Conservation (phyloP, 805 yeast species). For the Starmerella sp. region DNA sequence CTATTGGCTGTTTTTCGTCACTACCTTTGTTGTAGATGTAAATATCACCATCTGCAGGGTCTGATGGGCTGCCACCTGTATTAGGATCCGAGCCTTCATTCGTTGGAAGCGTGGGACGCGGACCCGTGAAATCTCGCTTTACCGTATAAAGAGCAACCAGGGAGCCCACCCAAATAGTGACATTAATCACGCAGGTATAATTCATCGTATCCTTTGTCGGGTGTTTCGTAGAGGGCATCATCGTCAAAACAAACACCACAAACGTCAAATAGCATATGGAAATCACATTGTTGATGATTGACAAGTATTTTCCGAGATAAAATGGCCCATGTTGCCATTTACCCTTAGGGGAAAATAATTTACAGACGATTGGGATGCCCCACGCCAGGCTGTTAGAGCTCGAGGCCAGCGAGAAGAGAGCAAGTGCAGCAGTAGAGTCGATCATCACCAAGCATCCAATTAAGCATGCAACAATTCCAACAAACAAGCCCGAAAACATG, state of each 20-base stretch:
- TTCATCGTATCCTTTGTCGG: slow-evolving; percentile 42
- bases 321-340: slow-evolving; percentile 49
- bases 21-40: neutral
- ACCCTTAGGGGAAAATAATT: slow-evolving; percentile 32
- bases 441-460: slow-evolving; percentile 51
- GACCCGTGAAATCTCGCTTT: slow-evolving; percentile 2
- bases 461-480: slow-evolving; percentile 37
- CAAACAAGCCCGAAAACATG: slow-evolving; percentile 49
- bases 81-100: neutral
- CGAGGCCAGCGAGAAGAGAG: slow-evolving; percentile 52
- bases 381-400: slow-evolving; percentile 55
- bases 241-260: slow-evolving; percentile 41
- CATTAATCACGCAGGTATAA: slow-evolving; percentile 54
- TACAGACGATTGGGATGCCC: slow-evolving; percentile 46
- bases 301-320: slow-evolving; percentile 42
- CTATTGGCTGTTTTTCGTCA: neutral
- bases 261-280: slow-evolving; percentile 43
- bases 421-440: slow-evolving; percentile 49
- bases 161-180: slow-evolving; percentile 41
- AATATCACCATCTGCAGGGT: neutral
- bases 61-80: neutral
- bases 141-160: neutral
- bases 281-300: slow-evolving; percentile 37
- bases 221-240: slow-evolving; percentile 47
- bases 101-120: neutral